A percentile compares a stretch with the other conserved stretches of the same genome.
Evolutionary conservation across 23 red algal species (phyloP).

Genomic region (Agarophyton chilense): DNA sequence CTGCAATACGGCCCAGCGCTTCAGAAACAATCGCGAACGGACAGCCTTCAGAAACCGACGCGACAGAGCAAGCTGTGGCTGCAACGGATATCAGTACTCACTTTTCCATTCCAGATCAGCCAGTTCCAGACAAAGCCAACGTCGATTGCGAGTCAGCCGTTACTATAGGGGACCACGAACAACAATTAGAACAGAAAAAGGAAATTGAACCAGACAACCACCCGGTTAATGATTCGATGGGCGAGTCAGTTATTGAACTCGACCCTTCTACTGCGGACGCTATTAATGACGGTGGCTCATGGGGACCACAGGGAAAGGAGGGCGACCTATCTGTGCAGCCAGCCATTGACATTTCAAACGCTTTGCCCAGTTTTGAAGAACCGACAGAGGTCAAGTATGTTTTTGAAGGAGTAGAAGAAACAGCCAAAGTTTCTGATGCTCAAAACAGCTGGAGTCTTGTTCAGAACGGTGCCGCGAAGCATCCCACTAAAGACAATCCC

Average conservation of each 20-base stretch:
- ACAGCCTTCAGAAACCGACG: background rate
- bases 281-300: background rate
- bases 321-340: background rate
- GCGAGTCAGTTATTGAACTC: background rate
- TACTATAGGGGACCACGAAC: background rate
- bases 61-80: background rate
- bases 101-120: background rate
- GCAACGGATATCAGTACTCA: background rate
- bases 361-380: background rate
- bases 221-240: background rate
- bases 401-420: no score
- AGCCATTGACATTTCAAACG: background rate
- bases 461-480: no score
- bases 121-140: background rate
- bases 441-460: no score
- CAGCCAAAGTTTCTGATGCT: no score
- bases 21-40: background rate
- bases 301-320: background rate
- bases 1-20: background rate
- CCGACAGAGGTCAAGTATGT: background rate
- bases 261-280: background rate
- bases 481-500: no score
- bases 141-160: background rate
- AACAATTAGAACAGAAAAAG: background rate
- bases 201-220: background rate